Evolutionary conservation across 1,284 basidiomycete genomes (phyloP).

Genomic region (Chiua sp.): DNA sequence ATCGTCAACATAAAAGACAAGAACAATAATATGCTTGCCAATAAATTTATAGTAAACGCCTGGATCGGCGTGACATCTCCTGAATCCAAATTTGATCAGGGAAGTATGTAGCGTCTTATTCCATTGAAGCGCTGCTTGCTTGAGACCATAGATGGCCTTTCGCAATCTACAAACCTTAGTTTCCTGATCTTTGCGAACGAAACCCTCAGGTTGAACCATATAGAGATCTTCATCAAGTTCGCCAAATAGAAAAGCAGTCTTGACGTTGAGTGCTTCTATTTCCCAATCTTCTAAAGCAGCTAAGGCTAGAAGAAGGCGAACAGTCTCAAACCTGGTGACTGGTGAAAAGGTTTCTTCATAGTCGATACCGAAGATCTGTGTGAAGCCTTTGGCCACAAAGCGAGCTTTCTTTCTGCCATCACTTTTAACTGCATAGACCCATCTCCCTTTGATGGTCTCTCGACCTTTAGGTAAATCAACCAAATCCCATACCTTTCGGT

Average conservation of each 20-base stretch:
- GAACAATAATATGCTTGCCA: background rate
- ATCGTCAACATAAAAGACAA: constrained; percentile 1
- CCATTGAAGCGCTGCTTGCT: background rate
- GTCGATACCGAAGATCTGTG: background rate
- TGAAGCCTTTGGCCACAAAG: background rate
- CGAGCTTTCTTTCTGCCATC: background rate
- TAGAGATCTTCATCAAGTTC: background rate
- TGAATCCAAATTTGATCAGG: background rate
- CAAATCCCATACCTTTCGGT: background rate
- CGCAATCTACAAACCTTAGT: background rate
- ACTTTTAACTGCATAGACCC: background rate
- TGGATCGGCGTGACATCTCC: background rate
- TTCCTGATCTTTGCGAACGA: background rate
- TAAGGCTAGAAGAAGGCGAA: background rate
- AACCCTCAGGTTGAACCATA: background rate
- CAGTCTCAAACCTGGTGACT: background rate
- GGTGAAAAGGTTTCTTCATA: background rate
- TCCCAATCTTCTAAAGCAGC: background rate
- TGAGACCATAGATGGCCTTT: background rate
- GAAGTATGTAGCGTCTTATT: background rate
- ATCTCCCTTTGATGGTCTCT: background rate
- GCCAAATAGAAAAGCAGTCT: background rate
- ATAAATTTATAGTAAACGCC: background rate
- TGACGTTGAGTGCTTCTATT: background rate
- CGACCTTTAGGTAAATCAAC: background rate